These are phyloP conservation scores for Sporothrix phasma DNA, from an alignment of 2,329 filamentous ascomycete species.

Conservation along the genomic window DNA sequence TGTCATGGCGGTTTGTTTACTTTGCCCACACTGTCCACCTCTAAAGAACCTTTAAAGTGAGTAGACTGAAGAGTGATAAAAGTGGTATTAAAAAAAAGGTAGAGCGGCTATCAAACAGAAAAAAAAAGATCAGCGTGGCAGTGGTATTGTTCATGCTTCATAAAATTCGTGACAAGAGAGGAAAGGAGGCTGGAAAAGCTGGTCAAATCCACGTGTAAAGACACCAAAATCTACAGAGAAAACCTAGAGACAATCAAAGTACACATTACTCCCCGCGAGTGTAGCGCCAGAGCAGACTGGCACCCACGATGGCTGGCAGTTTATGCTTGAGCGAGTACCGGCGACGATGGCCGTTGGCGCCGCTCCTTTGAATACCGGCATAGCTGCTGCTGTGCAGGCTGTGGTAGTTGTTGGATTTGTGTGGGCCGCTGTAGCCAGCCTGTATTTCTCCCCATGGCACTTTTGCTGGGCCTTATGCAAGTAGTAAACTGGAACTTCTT, in stretches of 20 bases:
- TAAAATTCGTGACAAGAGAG: neutral
- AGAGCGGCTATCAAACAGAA: neutral
- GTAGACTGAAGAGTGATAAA: neutral
- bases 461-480: neutral
- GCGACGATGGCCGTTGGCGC: neutral
- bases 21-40: neutral
- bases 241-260: neutral
- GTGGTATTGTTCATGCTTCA: neutral
- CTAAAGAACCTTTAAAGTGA: neutral
- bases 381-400: slow-evolving; percentile 1
- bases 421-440: neutral
- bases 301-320: slow-evolving; percentile 18
- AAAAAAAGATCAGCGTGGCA: neutral
- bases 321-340: slow-evolving; percentile 12
- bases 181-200: neutral
- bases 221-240: too few species aligned
- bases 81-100: neutral
- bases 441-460: neutral
- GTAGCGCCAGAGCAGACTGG: slow-evolving; percentile 19
- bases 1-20: neutral
- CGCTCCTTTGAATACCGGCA: neutral
- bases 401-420: neutral
- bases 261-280: neutral
- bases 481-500: slow-evolving; percentile 5
- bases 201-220: neutral